These are phyloP conservation scores for Citrus maxima DNA, from an alignment of 345 rosid species.

Conservation along the genomic window DNA sequence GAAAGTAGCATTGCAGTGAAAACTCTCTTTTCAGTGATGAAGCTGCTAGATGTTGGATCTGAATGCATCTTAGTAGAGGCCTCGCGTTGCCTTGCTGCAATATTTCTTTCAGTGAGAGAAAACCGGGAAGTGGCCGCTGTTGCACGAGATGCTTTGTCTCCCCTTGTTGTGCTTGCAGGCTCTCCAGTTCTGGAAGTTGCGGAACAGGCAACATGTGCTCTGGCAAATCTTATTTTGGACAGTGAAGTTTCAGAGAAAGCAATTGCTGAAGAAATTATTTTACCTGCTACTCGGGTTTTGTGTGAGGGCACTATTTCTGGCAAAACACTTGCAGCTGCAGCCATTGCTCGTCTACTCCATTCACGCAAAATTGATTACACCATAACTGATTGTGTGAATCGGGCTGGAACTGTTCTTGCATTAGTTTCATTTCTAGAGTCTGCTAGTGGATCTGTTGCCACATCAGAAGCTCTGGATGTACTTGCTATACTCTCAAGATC, in stretches of 20 bases:
- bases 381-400: slow-evolving; percentile 85
- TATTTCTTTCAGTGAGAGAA: slow-evolving; percentile 87
- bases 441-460: slow-evolving; percentile 66
- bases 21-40: slow-evolving; percentile 69
- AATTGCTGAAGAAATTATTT: slow-evolving; percentile 68
- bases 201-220: slow-evolving; percentile 91
- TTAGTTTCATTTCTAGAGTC: slow-evolving; percentile 88
- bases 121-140: slow-evolving; percentile 87
- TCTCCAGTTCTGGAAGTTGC: slow-evolving; percentile 79
- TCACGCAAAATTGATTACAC: slow-evolving; percentile 59
- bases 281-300: slow-evolving; percentile 91
- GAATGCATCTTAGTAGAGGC: slow-evolving; percentile 77
- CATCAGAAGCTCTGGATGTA: slow-evolving; percentile 85
- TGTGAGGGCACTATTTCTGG: slow-evolving; percentile 89
- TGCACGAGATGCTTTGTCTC: slow-evolving; percentile 76
- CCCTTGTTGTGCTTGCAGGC: slow-evolving; percentile 66
- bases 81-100: slow-evolving; percentile 76
- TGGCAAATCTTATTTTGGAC: slow-evolving; percentile 95
- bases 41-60: slow-evolving; percentile 72
- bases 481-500: slow-evolving; percentile 89
- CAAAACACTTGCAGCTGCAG: slow-evolving; percentile 96
- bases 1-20: slow-evolving; percentile 83
- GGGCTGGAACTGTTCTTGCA: slow-evolving; percentile 89
- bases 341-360: slow-evolving; percentile 84
- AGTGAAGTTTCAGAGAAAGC: slow-evolving; percentile 75